Evolutionary conservation across 2,329 filamentous ascomycete genomes (phyloP).

Genomic region (Ustilaginoidea virens): DNA sequence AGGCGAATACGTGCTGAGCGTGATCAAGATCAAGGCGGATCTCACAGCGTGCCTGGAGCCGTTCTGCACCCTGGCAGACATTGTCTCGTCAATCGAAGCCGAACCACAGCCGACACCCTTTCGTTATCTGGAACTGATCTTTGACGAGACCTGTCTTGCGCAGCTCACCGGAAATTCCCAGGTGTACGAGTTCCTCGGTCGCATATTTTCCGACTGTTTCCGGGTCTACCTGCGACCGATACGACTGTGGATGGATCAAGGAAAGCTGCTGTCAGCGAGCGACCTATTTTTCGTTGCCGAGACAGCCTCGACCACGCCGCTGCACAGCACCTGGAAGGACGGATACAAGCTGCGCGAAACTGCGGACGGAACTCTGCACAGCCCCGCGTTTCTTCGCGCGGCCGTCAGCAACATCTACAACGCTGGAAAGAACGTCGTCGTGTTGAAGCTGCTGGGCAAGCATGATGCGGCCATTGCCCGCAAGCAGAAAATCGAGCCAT

Average conservation of each 20-base stretch:
- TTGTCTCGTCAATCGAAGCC: conserved; percentile 42
- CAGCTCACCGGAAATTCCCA: conserved; percentile 52
- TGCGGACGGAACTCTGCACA: conserved; percentile 43
- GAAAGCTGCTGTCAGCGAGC: conserved; percentile 49
- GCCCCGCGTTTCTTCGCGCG: conserved; percentile 60
- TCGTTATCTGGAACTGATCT: conserved; percentile 65
- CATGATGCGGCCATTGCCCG: conserved; percentile 21
- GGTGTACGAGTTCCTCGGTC: conserved; percentile 47
- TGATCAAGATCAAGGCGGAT: conserved; percentile 45
- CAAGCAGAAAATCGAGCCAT: conserved; percentile 21
- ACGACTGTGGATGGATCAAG: conserved; percentile 69
- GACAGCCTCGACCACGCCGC: conserved; percentile 36
- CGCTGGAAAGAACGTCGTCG: conserved; percentile 75
- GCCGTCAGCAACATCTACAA: conserved; percentile 63
- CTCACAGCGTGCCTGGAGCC: conserved; percentile 37
- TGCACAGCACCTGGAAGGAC: conserved; percentile 58
- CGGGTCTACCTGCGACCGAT: conserved; percentile 70
- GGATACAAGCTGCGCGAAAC: conserved; percentile 54
- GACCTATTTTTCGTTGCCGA: conserved; percentile 63
- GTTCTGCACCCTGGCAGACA: conserved; percentile 42
- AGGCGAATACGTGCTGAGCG: conserved; percentile 44
- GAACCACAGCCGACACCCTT: conserved; percentile 40
- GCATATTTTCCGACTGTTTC: conserved; percentile 68
- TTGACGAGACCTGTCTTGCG: conserved; percentile 49
- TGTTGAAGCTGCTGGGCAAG: conserved; percentile 57